phyloP scores from a whole-genome alignment of 2,329 filamentous ascomycete species.

The Beauveria brongniartii region DNA sequence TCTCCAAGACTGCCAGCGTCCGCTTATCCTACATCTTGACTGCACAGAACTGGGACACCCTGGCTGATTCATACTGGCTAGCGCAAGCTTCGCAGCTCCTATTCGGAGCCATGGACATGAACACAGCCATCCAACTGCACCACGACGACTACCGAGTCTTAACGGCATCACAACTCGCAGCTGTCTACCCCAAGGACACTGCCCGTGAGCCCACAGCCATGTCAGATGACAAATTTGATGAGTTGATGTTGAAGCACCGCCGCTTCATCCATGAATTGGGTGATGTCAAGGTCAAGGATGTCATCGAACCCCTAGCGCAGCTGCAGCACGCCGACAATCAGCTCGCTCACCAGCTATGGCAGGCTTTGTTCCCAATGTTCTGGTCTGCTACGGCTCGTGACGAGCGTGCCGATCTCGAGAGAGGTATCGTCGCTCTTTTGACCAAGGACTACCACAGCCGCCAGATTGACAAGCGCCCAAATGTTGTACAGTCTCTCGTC shows the following conservation, averaged over 20 bases:
- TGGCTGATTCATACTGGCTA: constrained; percentile 94
- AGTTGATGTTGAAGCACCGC: constrained; percentile 67
- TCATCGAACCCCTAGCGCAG: constrained; percentile 84
- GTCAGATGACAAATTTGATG: constrained; percentile 74
- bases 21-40: constrained; percentile 83
- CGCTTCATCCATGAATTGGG: constrained; percentile 78
- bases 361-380: constrained; percentile 81
- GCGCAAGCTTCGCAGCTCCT: constrained; percentile 90
- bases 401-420: constrained; percentile 82
- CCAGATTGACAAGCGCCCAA: constrained; percentile 90
- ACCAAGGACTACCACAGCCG: constrained; percentile 94
- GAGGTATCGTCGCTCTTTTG: constrained; percentile 79
- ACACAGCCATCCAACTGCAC: constrained; percentile 68
- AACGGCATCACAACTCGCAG: constrained; percentile 64
- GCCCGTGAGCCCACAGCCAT: constrained; percentile 55
- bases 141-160: constrained; percentile 75
- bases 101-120: constrained; percentile 83
- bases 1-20: constrained; percentile 86
- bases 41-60: constrained; percentile 93
- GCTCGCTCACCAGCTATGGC: constrained; percentile 84
- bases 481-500: constrained; percentile 87
- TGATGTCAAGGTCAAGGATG: constrained; percentile 78
- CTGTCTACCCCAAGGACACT: constrained; percentile 67
- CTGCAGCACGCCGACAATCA: constrained; percentile 82
- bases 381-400: constrained; percentile 86